Percentiles rank a stretch among this genome's conserved stretches.
phyloP scores from a whole-genome alignment of 371 early-diverging fungal genomes.

The Haplosporangium sp. region DNA sequence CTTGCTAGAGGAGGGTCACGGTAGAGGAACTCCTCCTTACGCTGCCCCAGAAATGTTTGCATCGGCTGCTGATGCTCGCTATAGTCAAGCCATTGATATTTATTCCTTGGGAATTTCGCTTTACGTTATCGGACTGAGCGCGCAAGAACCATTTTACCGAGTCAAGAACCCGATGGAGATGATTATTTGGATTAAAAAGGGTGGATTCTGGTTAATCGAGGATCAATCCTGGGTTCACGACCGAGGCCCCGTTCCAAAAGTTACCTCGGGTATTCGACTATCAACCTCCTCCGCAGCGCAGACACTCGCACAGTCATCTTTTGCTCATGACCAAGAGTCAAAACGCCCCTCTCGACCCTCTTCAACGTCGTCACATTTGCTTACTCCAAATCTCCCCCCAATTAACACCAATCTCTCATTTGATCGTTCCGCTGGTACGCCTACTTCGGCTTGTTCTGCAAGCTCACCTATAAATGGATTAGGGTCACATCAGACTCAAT shows the following conservation, averaged over 20 bases:
- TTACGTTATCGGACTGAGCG: slow-evolving; percentile 77
- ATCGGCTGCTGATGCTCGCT: slow-evolving; percentile 36
- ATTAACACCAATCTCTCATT: slow-evolving; percentile 39
- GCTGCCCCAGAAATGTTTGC: slow-evolving; percentile 75
- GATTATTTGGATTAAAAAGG: slow-evolving; percentile 65
- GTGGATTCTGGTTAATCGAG: slow-evolving; percentile 71
- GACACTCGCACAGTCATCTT: slow-evolving; percentile 16
- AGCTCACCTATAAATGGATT: slow-evolving; percentile 5
- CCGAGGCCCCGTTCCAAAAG: slow-evolving; percentile 49
- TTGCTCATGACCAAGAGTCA: slow-evolving; percentile 7
- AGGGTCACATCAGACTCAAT: not conserved
- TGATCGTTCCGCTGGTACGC: slow-evolving; percentile 4
- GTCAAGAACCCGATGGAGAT: slow-evolving; percentile 65
- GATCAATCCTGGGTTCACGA: slow-evolving; percentile 58
- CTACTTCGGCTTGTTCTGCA: slow-evolving; percentile 15
- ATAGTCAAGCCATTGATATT: slow-evolving; percentile 72
- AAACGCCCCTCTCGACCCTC: slow-evolving; percentile 3
- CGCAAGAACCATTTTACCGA: slow-evolving; percentile 71
- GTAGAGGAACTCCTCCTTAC: slow-evolving; percentile 79
- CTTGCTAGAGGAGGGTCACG: slow-evolving; percentile 67
- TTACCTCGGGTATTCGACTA: slow-evolving; percentile 15
- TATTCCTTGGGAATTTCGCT: slow-evolving; percentile 86
- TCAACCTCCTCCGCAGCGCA: slow-evolving; percentile 23
- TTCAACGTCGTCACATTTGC: not conserved
- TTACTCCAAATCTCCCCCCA: slow-evolving; percentile 18